Base-by-base conservation (phyloP, 306 rosid genomes). In the Quercus parvula region DNA sequence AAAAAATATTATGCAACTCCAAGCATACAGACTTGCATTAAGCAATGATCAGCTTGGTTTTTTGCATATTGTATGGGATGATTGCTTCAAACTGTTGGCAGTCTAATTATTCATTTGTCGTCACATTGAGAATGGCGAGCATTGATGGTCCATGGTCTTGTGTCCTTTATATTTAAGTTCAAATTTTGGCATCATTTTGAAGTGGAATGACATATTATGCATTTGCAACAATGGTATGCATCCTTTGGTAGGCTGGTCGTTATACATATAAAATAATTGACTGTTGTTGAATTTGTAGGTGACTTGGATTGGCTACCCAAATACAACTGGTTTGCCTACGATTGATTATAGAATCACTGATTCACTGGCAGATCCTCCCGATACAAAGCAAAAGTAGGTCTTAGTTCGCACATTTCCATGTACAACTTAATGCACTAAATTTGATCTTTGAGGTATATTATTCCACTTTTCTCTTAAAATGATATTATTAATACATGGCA, bases 231-330 rank as follows among this genome's bases (percentile, higher is more conserved):
- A 64, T 28, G 44, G 70, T 30, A 30, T 64, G 44, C 71, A 18
- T 30, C 2, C 13, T 35, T 68, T 20, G 72, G 13, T 33, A 35
- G 11, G 7, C 13, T 35, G 72, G 49, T 68, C 72, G 25, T 28
- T 46, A 56, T 72, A 35, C 57, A 14, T 58, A 18, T 82, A 76
- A 63, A 2, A 22, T 82, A 62, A 25, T 55, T 74, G 63, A 30
- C 56, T 63, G 15, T 79, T 89, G 66, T 79, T 78, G 81, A 79
- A 76, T 78, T 14, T 79, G 70, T 82, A 95, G 99, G 99, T 91
- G 70, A 93, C 98, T 79, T 95, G 99, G 99, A 95, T 95, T 82
- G 99, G 99, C 69, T 95, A 95, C 82, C 99, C 99, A 44, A 95
- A 95, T 86, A 95, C 99, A 68, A 95, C 99, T 67, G 99, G 99